Base-by-base conservation (phyloP, 2,329 filamentous ascomycete genomes). In the Exophiala dermatitidis region DNA sequence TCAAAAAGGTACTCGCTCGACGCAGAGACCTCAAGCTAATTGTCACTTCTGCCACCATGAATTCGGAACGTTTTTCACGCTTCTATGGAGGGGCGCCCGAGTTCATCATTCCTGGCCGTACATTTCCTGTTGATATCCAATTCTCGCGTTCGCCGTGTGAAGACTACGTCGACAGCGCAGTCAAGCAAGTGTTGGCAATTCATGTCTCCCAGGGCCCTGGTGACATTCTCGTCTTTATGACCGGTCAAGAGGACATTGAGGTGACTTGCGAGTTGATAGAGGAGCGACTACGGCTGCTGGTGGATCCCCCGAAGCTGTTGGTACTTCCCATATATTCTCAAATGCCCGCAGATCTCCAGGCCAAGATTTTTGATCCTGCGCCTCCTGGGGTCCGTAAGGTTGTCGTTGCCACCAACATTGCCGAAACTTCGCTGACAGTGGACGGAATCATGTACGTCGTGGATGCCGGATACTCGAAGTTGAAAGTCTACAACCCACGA, bases 381-480 rank as follows among this genome's bases (percentile, higher is more conserved):
- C 77, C 88, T 2, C 86, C 90, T 0, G 93, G 93, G 1, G 90
- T 95, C 3, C 84, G 93, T 54, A 98, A 98, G 68, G 94, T 95
- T 64, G 95, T 98, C 60, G 91, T 98, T 38, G 93, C 94, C 1
- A 98, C 93, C 32, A 98, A 98, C 65, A 98, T 98, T 69, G 93
- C 93, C 1, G 93, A 98, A 70, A 98, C 93, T 0, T 95, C 90
- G 77, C 76, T 98, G 72, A 98, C 93, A 0, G 93, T 98, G 4
- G 93, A 98, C 66, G 93, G 93, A 61, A 98, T 98, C 71, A 97
- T 97, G 85, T 98, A 95, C 65, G 93, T 98, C 26, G 93, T 98
- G 3, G 93, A 98, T 68, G 84, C 88, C 1, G 93, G 93, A 0
- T 98, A 91, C 69, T 95, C 90, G 1, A 98, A 98, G 69, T 81